These are phyloP conservation scores for Copromyces sp. DNA, from an alignment of 495 filamentous ascomycete genomes.

Conservation along the genomic window DNA sequence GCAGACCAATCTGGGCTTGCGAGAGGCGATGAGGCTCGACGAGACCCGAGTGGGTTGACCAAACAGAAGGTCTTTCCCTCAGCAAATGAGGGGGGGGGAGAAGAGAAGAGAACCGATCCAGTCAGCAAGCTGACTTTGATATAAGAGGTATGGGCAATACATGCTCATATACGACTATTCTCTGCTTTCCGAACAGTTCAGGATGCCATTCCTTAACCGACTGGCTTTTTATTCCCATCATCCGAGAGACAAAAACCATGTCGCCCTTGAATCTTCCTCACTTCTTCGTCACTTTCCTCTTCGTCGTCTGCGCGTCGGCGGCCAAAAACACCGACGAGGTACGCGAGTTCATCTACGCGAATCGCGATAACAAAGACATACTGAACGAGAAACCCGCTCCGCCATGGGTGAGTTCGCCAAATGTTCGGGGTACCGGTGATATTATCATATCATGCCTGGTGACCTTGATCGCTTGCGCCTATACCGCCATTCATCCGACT, in stretches of 20 bases:
- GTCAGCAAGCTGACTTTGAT: background rate
- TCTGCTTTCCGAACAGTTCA: background rate
- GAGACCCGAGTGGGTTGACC: background rate
- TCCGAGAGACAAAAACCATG: background rate
- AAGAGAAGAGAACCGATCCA: background rate
- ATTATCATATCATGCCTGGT: background rate
- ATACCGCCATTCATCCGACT: background rate
- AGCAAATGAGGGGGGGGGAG: background rate
- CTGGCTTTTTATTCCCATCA: background rate
- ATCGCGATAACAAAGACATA: background rate
- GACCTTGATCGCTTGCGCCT: background rate
- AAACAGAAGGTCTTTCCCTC: background rate
- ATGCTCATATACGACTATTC: background rate
- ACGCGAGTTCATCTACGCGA: background rate
- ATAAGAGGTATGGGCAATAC: background rate
- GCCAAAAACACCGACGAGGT: background rate
- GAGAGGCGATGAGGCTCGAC: background rate
- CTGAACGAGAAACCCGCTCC: background rate
- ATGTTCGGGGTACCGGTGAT: background rate
- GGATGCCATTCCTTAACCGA: background rate
- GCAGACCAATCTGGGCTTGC: background rate
- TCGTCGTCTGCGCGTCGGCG: background rate
- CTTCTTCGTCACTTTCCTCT: background rate
- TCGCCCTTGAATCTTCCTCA: background rate
- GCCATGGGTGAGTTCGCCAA: background rate